phyloP scores from a whole-genome alignment of 805 yeast species.

The Monosporozyma servazzii region DNA sequence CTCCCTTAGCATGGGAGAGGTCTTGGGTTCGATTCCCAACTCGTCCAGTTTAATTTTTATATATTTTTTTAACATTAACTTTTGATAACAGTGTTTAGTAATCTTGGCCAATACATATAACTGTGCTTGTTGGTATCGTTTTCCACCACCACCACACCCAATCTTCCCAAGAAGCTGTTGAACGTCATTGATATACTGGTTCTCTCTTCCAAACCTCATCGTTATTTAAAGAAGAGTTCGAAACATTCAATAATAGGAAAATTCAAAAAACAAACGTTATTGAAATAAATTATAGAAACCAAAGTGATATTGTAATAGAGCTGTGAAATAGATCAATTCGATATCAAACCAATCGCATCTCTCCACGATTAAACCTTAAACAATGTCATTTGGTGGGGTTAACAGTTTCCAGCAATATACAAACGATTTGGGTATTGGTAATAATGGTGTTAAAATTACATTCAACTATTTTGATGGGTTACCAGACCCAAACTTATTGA shows the following conservation, averaged over 20 bases:
- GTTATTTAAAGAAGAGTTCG: not conserved
- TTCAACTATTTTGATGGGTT: slow-evolving; percentile 68
- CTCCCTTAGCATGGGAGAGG: slow-evolving; percentile 74
- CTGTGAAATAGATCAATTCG: not conserved
- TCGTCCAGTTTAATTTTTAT: slow-evolving; percentile 41
- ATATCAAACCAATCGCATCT: not conserved
- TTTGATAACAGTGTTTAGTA: too few relatives aligned
- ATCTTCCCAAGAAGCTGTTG: not conserved
- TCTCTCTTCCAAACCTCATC: not conserved
- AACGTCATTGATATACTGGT: not conserved
- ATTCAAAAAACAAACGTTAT: not conserved
- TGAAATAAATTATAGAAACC: not conserved
- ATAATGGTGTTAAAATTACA: slow-evolving; percentile 46
- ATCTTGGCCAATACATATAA: too few relatives aligned
- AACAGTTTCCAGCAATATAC: slow-evolving; percentile 22
- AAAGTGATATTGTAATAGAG: not conserved
- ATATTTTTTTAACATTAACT: not conserved
- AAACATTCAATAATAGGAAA: too few relatives aligned
- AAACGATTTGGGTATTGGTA: slow-evolving; percentile 31
- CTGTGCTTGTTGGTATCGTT: too few relatives aligned
- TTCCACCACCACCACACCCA: not conserved
- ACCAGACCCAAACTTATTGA: slow-evolving; percentile 54
- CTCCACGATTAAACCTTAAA: not conserved
- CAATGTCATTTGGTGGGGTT: slow-evolving; percentile 25
- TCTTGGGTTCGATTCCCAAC: slow-evolving; percentile 75